phyloP scores from a whole-genome alignment of 176 grass and related monocot species.

The Oryza glumipatula region DNA sequence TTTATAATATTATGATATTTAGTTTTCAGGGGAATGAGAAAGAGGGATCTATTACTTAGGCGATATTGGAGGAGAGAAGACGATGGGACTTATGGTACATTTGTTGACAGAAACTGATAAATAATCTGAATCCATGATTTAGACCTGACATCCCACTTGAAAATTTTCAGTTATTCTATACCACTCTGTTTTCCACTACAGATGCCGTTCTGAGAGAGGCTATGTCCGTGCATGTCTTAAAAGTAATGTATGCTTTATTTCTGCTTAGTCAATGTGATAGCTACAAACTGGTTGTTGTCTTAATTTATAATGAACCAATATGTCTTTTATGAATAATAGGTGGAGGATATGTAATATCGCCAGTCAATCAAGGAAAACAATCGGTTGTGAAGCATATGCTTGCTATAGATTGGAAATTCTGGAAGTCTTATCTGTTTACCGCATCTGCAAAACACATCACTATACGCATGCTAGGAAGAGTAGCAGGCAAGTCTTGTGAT shows the following conservation, averaged over 20 bases:
- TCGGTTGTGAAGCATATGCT: slow-evolving; percentile 99
- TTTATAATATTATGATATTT: slow-evolving; percentile 55
- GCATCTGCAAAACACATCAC: slow-evolving; percentile 83
- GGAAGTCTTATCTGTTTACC: slow-evolving; percentile 83
- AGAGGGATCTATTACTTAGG: slow-evolving; percentile 90
- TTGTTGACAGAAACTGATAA: slow-evolving; percentile 39
- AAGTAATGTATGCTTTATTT: slow-evolving; percentile 94
- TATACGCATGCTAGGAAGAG: slow-evolving; percentile 79
- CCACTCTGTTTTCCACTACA: slow-evolving; percentile 96
- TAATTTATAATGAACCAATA: slow-evolving; percentile 33
- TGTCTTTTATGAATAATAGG: slow-evolving; percentile 54
- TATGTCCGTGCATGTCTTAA: slow-evolving; percentile 95
- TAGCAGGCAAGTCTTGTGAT: slow-evolving; percentile 71
- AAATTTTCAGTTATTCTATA: slow-evolving; percentile 87
- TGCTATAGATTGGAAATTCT: slow-evolving; percentile 99
- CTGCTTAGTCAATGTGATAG: slow-evolving; percentile 25
- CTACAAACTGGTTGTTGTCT: not conserved
- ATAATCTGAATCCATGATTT: slow-evolving; percentile 23
- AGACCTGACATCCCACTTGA: slow-evolving; percentile 51
- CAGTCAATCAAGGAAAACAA: slow-evolving; percentile 84
- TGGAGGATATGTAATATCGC: slow-evolving; percentile 96
- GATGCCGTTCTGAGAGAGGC: slow-evolving; percentile 70
- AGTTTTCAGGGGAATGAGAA: slow-evolving; percentile 95
- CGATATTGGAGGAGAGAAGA: slow-evolving; percentile 99
- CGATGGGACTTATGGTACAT: slow-evolving; percentile 94